These are phyloP conservation scores for Leucocoprinus birnbaumii DNA, from an alignment of 768 basidiomycete genomes.

Conservation along the genomic window DNA sequence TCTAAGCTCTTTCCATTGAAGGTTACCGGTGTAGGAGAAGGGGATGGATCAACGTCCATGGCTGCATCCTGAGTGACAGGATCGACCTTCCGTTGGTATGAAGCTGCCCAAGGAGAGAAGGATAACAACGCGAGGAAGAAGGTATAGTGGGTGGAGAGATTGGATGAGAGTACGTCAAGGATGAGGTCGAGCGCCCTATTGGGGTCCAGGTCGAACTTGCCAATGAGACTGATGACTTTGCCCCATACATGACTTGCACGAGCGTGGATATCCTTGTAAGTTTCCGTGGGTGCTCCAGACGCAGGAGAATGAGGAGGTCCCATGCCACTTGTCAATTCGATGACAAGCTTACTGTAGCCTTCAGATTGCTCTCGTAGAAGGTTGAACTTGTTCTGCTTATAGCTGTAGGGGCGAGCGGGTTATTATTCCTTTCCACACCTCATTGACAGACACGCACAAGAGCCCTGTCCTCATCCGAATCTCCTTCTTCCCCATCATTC, in stretches of 20 bases:
- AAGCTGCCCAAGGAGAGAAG: slow-evolving; percentile 83
- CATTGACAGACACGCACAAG: slow-evolving; percentile 53
- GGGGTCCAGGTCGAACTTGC: slow-evolving; percentile 96
- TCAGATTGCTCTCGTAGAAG: slow-evolving; percentile 96
- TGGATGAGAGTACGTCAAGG: slow-evolving; percentile 84
- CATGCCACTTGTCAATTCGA: slow-evolving; percentile 76
- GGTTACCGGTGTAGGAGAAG: slow-evolving; percentile 23
- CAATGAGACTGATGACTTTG: slow-evolving; percentile 83
- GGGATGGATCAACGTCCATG: slow-evolving; percentile 34
- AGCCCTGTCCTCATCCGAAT: slow-evolving; percentile 76
- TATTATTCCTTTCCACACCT: neutral
- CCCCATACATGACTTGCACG: slow-evolving; percentile 76
- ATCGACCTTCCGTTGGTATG: slow-evolving; percentile 32
- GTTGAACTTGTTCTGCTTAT: slow-evolving; percentile 98
- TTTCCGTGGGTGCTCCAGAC: slow-evolving; percentile 66
- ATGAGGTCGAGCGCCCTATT: slow-evolving; percentile 92
- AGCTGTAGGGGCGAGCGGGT: slow-evolving; percentile 43
- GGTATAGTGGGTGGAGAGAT: slow-evolving; percentile 77
- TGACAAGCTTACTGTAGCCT: slow-evolving; percentile 91
- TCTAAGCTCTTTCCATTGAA: slow-evolving; percentile 65
- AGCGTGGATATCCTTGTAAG: slow-evolving; percentile 51
- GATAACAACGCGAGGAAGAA: slow-evolving; percentile 89
- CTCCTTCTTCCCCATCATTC: slow-evolving; percentile 71
- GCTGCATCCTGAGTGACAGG: slow-evolving; percentile 21
- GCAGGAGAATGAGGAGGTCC: slow-evolving; percentile 70